Conservation (phyloP, 1,284 basidiomycete genomes). For the Stygiomarasmius scandens region DNA sequence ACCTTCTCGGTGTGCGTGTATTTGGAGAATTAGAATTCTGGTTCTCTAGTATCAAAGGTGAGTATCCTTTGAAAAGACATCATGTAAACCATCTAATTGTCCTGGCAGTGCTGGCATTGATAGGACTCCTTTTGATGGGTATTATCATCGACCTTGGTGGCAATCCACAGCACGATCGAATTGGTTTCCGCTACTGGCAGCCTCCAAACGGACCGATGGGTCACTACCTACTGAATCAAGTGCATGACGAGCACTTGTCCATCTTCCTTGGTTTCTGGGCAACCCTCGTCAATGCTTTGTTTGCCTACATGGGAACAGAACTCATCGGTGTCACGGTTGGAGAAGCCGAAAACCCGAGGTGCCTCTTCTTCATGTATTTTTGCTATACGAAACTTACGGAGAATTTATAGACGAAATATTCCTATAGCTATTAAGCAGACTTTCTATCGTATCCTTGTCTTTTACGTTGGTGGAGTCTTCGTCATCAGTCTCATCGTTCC, state of each 20-base stretch:
- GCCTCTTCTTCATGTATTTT: not conserved
- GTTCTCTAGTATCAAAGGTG: slow-evolving; percentile 54
- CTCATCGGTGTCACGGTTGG: slow-evolving; percentile 53
- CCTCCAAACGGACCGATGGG: slow-evolving; percentile 51
- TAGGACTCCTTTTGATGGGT: slow-evolving; percentile 64
- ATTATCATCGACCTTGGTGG: slow-evolving; percentile 60
- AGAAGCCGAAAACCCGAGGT: slow-evolving; percentile 40
- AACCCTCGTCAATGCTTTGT: slow-evolving; percentile 49
- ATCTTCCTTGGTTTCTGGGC: slow-evolving; percentile 68
- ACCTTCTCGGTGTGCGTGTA: slow-evolving; percentile 53
- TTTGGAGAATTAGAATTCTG: slow-evolving; percentile 68
- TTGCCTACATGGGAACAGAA: slow-evolving; percentile 53
- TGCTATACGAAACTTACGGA: slow-evolving; percentile 30
- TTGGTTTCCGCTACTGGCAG: slow-evolving; percentile 68
- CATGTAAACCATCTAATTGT: not conserved
- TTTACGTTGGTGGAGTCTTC: slow-evolving; percentile 74
- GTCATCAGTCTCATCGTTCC: slow-evolving; percentile 68
- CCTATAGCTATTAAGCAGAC: slow-evolving; percentile 50
- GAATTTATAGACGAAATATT: slow-evolving; percentile 48
- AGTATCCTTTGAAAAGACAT: not conserved
- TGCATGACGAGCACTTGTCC: slow-evolving; percentile 48
- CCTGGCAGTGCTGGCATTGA: slow-evolving; percentile 50
- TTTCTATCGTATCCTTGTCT: slow-evolving; percentile 56
- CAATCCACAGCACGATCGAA: slow-evolving; percentile 62
- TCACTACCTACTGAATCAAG: slow-evolving; percentile 43